These are phyloP conservation scores for Penicillium sp. DNA, from an alignment of 2,329 filamentous ascomycete genomes.

Conservation along the genomic window DNA sequence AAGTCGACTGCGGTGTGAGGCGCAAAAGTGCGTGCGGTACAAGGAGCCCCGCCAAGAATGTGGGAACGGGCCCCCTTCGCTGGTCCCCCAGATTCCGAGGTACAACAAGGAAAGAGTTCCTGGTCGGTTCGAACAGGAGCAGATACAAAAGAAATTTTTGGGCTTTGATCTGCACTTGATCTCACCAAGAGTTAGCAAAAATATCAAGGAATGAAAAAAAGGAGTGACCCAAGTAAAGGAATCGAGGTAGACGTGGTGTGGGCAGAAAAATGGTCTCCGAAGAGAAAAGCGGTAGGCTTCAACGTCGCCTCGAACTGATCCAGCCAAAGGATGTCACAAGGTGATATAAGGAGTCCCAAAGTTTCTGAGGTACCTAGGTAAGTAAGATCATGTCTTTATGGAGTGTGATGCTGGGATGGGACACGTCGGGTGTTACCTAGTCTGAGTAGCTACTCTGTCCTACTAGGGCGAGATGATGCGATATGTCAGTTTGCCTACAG, in stretches of 20 bases:
- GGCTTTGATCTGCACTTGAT: neutral
- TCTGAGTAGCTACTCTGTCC: no score
- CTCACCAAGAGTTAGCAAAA: neutral
- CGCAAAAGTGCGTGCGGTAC: conserved; percentile 26
- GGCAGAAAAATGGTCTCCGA: conserved; percentile 1
- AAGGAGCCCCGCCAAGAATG: conserved; percentile 26
- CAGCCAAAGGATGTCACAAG: neutral
- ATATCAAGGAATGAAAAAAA: neutral
- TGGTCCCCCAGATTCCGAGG: conserved; percentile 14
- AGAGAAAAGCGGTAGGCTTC: neutral
- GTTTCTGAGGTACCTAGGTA: no score
- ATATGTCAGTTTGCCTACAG: no score
- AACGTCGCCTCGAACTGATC: neutral
- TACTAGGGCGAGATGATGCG: no score
- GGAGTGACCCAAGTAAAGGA: neutral
- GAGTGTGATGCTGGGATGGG: no score
- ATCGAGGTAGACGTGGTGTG: neutral
- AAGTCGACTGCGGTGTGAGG: conserved; percentile 18
- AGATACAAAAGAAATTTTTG: neutral
- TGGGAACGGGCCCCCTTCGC: conserved; percentile 22
- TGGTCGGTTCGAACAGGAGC: neutral
- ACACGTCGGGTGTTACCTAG: no score
- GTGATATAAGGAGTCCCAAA: neutral
- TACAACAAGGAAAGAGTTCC: conserved; percentile 5
- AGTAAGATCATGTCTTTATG: no score